Evolutionary conservation across 192 early-diverging fungal species (phyloP).

Genomic region (Entomortierella parvispora): DNA sequence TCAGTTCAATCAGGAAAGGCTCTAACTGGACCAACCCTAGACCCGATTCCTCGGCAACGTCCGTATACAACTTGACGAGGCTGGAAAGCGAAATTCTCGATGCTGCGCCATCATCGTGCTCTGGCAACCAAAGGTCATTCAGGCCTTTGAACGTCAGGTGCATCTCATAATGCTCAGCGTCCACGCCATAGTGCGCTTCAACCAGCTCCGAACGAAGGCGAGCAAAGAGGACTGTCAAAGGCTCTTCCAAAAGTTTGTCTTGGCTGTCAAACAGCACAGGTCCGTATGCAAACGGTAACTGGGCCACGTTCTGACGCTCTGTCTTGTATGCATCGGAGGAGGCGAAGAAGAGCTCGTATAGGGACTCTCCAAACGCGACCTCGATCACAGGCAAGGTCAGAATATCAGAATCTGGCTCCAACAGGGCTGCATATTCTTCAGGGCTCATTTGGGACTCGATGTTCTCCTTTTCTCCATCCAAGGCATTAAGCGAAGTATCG

Average conservation of each 20-base stretch:
- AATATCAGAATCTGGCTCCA: constrained; percentile 5
- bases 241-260: constrained; percentile 8
- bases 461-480: no score
- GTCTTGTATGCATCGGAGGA: constrained; percentile 16
- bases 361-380: constrained; percentile 3
- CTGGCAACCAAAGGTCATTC: constrained; percentile 7
- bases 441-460: no score
- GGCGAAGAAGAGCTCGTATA: constrained; percentile 14
- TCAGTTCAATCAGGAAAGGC: constrained; percentile 19
- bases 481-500: no score
- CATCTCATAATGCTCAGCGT: constrained; percentile 13
- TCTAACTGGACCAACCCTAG: constrained; percentile 10
- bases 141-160: constrained; percentile 7
- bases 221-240: constrained; percentile 7
- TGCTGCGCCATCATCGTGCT: constrained; percentile 17
- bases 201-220: constrained; percentile 5
- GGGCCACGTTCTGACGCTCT: background rate
- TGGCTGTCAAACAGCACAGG: constrained; percentile 1
- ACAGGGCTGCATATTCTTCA: background rate
- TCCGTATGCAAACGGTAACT: background rate
- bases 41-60: background rate
- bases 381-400: constrained; percentile 9
- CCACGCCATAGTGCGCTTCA: background rate
- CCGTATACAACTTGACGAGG: constrained; percentile 5
- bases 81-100: constrained; percentile 1